Evolutionary conservation across 2,329 filamentous ascomycete species (phyloP).

Genomic region (Claviceps arundinis): DNA sequence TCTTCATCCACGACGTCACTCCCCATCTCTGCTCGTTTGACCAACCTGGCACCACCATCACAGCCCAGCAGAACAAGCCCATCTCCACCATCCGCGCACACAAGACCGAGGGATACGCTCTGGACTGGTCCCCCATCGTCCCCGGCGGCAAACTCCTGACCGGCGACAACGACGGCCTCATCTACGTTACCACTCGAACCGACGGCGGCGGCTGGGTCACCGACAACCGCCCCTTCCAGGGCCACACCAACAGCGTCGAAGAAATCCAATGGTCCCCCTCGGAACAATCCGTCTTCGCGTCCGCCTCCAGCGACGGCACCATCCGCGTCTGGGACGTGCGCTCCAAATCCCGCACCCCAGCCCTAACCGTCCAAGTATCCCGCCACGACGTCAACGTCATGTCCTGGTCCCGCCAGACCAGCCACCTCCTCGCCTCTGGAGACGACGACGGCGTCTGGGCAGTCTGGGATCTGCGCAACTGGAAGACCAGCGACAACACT

Average conservation of each 20-base stretch:
- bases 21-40: slow-evolving; percentile 84
- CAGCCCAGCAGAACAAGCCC: slow-evolving; percentile 76
- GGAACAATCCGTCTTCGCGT: slow-evolving; percentile 87
- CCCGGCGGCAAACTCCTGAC: slow-evolving; percentile 77
- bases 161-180: slow-evolving; percentile 79
- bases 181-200: slow-evolving; percentile 76
- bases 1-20: slow-evolving; percentile 90
- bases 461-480: slow-evolving; percentile 91
- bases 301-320: slow-evolving; percentile 84
- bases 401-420: slow-evolving; percentile 82
- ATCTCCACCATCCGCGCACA: slow-evolving; percentile 79
- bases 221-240: slow-evolving; percentile 69
- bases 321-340: slow-evolving; percentile 93
- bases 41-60: slow-evolving; percentile 67
- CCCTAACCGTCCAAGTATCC: slow-evolving; percentile 74
- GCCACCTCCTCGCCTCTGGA: slow-evolving; percentile 80
- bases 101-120: slow-evolving; percentile 83
- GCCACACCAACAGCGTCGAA: slow-evolving; percentile 77
- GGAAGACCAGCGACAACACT: slow-evolving; percentile 50
- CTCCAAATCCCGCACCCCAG: slow-evolving; percentile 78
- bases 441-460: slow-evolving; percentile 90
- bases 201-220: slow-evolving; percentile 84
- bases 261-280: slow-evolving; percentile 95
- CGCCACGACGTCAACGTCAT: slow-evolving; percentile 88
- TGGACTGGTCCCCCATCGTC: slow-evolving; percentile 83